Evolutionary conservation across 176 grass and related monocot species (phyloP), one percentile per base, ranked within the genome.

Genomic region (Oryza rufipogon): DNA sequence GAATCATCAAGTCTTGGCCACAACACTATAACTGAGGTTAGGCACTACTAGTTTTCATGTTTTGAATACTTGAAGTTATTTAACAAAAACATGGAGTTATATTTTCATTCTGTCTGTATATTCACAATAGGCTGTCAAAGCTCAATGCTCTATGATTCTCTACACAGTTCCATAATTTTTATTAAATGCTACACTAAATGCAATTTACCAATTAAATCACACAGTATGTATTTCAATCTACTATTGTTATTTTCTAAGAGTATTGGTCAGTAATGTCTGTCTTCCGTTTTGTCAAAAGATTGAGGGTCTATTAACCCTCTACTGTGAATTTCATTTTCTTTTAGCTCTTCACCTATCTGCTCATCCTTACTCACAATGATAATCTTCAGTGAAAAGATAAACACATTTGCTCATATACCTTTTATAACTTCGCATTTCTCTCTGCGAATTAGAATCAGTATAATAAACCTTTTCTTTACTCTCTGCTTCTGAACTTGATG

Each of bases 1-100:
- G 95, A 97, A 82, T 94, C 92, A 12, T 97, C 95, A 39, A 97
- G 95, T 78, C 88, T 97, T 58, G 95, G 95, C 10, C 95, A 94
- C 75, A 90, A 82, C 46, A 85, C 75, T 76, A 44, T 68, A 46
- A 83, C 79, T 54, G 95, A 97, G 92, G 95, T 91, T 83, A 65
- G 83, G 16, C 39, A 72, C 77, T 19, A 72, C 77, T 19, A 54
- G 16, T 54, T 17, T 54, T 71, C 63, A 66, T 73, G 16, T 15
- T 49, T 73, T 61, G 52, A 41, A 8, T 41, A 8, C 39, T 41
- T 41, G 39, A 41, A 41, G 7, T 41, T 8, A 8, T 11, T 42
- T 60, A 9, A 45, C 7, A 41, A 70, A 42, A 76, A 42, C 22
- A 22, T 61, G 66, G 49, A 66, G 14, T 71, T 34, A 75, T 39